Conservation (phyloP, 176 grass and related monocot genomes). For the Avena atlantica region DNA sequence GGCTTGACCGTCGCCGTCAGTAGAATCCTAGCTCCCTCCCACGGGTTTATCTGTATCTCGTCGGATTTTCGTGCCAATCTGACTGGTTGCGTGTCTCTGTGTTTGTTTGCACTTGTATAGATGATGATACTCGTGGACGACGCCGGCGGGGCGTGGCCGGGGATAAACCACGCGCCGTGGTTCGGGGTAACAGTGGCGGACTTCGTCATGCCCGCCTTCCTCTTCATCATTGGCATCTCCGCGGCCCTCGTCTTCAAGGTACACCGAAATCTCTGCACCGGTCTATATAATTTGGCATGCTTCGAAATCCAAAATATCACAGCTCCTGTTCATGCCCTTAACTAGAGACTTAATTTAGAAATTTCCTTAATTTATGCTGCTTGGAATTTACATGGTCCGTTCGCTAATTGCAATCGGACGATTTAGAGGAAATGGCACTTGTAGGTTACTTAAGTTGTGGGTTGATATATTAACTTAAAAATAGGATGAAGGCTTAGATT, state of each 20-base stretch:
- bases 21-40: neutral
- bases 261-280: neutral
- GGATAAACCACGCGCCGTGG: constrained; percentile 95
- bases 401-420: neutral
- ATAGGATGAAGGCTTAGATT: neutral
- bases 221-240: constrained; percentile 91
- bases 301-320: neutral
- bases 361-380: neutral
- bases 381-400: neutral
- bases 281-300: neutral
- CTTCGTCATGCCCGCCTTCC: constrained; percentile 93
- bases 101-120: constrained; percentile 35
- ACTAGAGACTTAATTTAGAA: neutral
- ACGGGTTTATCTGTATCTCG: neutral
- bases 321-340: neutral
- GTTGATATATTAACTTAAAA: neutral
- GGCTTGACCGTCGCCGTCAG: constrained; percentile 85
- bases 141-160: constrained; percentile 87
- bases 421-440: neutral
- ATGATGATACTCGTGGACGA: constrained; percentile 97
- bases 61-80: neutral
- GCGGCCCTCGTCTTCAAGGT: constrained; percentile 92
- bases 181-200: constrained; percentile 91
- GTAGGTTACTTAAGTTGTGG: neutral
- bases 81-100: neutral